Evolutionary conservation across 2,329 filamentous ascomycete species (phyloP), one percentile per base, ranked within the genome.

Genomic region (Fonsecaea monophora): DNA sequence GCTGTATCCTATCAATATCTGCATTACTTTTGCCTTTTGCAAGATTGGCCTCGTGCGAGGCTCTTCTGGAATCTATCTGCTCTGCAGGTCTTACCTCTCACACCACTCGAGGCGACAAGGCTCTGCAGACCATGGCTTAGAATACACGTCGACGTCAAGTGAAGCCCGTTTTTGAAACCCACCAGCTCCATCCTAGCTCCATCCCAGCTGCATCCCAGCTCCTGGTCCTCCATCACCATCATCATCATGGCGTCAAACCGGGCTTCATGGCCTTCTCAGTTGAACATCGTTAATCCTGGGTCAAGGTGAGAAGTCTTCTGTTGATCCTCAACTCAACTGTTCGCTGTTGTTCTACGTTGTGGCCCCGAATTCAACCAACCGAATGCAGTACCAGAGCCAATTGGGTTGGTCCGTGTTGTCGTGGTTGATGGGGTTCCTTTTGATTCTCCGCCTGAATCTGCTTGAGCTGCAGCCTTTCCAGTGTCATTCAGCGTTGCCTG

Each of bases 361-460:
- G 77, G 74, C 12, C 73, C 72, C 21, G 78, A 72, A 70, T 91
- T 94, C 82, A 97, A 89, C 94, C 94, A 98, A 12, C 91, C 90
- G 81, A 98, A 98, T 2, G 94, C 94, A 66, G 92, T 95, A 13
- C 91, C 94, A n/a, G 92, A 92, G 8, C 94, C 94, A 18, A 97
- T 87, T 0, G 95, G 94, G 75, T 98, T 98, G 37, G 87, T 83
- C 72, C 85, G 84, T 53, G 73, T 75, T 40, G 62, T 67, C 21
- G 77, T 62, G 35, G 75, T 73, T 13, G 73, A 40, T 30, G 45
- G 34, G 32, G 54, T n/a, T 12, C 35, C 25, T 50, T 66, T 71
- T 30, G 55, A 15, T 15, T 68, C 64, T 25, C 63, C 64, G n/a
- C 25, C 42, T 13, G 60, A 40, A 48, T 66, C 66, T 25, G 37